Percentiles rank a stretch among this genome's conserved stretches.
Conservation (phyloP, 768 basidiomycete genomes). For the Pulveroboletus sp. region DNA sequence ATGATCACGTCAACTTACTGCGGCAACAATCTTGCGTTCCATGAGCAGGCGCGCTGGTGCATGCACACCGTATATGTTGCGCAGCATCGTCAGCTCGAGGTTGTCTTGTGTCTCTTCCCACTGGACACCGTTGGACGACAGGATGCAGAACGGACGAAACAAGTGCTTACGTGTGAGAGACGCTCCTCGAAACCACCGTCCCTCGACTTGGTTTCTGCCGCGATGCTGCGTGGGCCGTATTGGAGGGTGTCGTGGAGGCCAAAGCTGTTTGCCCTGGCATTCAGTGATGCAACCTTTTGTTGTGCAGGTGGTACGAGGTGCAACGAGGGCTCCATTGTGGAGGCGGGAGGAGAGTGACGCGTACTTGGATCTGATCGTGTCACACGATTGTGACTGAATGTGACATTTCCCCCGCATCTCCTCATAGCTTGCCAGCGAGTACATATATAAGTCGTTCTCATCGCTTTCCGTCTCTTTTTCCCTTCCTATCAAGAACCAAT, state of each 20-base stretch:
- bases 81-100: conserved; percentile 78
- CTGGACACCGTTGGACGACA: conserved; percentile 38
- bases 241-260: conserved; percentile 88
- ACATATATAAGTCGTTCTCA: conserved; percentile 12
- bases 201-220: conserved; percentile 64
- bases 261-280: conserved; percentile 66
- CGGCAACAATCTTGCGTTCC: conserved; percentile 85
- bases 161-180: conserved; percentile 65
- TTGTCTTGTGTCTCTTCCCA: conserved; percentile 95
- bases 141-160: background rate
- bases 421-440: background rate
- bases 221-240: conserved; percentile 81
- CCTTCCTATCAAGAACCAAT: background rate
- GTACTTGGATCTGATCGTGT: conserved; percentile 19
- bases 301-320: conserved; percentile 59
- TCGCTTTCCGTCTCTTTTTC: background rate
- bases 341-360: conserved; percentile 11
- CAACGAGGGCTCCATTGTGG: conserved; percentile 44
- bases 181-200: conserved; percentile 62
- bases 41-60: conserved; percentile 88
- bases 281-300: conserved; percentile 60
- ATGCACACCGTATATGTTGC: conserved; percentile 83
- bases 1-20: conserved; percentile 40
- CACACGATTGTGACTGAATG: conserved; percentile 26
- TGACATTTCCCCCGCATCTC: conserved; percentile 25